Evolutionary conservation across 768 basidiomycete genomes (phyloP).

Genomic region (Lyophyllum decastes): DNA sequence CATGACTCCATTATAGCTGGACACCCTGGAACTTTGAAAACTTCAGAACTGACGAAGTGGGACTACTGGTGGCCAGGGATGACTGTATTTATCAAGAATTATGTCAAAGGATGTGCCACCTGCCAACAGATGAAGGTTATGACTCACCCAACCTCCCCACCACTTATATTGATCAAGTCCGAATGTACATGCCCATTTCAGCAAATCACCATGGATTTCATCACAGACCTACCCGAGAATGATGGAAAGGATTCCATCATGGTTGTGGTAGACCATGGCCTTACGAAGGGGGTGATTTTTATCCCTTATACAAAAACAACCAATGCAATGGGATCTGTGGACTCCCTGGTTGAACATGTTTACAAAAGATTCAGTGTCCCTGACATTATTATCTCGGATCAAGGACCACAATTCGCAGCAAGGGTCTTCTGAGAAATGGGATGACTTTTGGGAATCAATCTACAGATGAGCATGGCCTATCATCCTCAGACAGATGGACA

Average conservation of each 20-base stretch:
- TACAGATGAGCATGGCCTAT: constrained; percentile 37
- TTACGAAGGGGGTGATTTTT: constrained; percentile 15
- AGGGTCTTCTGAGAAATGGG: constrained; percentile 32
- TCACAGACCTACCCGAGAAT: constrained; percentile 27
- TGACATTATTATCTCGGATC: constrained; percentile 21
- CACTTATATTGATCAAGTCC: too few relatives aligned
- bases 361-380: constrained; percentile 22
- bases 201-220: constrained; percentile 11
- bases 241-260: constrained; percentile 33
- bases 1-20: too few relatives aligned
- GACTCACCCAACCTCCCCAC: too few relatives aligned
- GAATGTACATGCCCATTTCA: too few relatives aligned
- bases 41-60: too few relatives aligned
- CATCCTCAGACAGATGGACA: constrained; percentile 43
- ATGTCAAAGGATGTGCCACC: too few relatives aligned
- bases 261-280: constrained; percentile 21
- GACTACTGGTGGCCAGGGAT: too few relatives aligned
- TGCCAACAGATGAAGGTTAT: too few relatives aligned
- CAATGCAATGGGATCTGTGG: constrained; percentile 6
- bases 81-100: too few relatives aligned
- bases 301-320: constrained; percentile 19
- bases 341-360: too few relatives aligned
- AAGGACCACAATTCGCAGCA: constrained; percentile 29
- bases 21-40: too few relatives aligned
- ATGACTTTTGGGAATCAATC: constrained; percentile 29